Base-by-base conservation (phyloP, 78 protist species). In the Dictyostelium intermedium region DNA sequence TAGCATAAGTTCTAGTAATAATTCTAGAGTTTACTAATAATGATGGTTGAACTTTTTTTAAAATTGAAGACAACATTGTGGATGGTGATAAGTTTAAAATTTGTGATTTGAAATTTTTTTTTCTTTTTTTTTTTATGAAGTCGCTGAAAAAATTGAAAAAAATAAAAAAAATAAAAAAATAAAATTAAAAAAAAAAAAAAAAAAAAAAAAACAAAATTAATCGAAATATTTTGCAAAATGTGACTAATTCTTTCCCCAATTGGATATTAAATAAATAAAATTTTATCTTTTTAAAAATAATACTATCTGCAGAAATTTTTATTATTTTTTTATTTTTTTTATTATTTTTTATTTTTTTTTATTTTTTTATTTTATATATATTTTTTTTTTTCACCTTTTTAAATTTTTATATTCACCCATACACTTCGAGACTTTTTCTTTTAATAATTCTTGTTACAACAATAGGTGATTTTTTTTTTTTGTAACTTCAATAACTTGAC, bases 71-170 rank as follows among this genome's bases (percentile, higher is more conserved):
- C 25, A 76, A 76, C 82, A 76, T 76, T 50, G 10, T 50, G 10
- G 14, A 50, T 50, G 61, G 23, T 50, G 61, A 50, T 50, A 50
- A 50, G 61, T 50, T 50, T 5, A 25, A 63, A 63, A 25, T 50
- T 50, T 13, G 18, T 13, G 23, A 14, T 50, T 50, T 13, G 23
- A 50, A 50, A 50, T 50, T 50, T 50, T 50, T 50, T 50, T 50
- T 45, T 45, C 13, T 45, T 45, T 45, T 50, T 50, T 50, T 50
- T 50, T 50, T 69, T n/a, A 69, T 69, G 76, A 69, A 50, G 61
- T 50, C 61, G 61, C 61, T 50, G 61, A 70, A 72, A 72, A 72
- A 72, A 72, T 14, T 25, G 34, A 72, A 72, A 72, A 72, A 72
- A 72, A 72, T 34, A 72, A 72, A 72, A 34, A 25, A 27, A 34